A percentile compares a stretch with the other conserved stretches of the same genome.
Evolutionary conservation across 192 early-diverging fungal genomes (phyloP).

Genomic region (Jimgerdemannia lactiflua): DNA sequence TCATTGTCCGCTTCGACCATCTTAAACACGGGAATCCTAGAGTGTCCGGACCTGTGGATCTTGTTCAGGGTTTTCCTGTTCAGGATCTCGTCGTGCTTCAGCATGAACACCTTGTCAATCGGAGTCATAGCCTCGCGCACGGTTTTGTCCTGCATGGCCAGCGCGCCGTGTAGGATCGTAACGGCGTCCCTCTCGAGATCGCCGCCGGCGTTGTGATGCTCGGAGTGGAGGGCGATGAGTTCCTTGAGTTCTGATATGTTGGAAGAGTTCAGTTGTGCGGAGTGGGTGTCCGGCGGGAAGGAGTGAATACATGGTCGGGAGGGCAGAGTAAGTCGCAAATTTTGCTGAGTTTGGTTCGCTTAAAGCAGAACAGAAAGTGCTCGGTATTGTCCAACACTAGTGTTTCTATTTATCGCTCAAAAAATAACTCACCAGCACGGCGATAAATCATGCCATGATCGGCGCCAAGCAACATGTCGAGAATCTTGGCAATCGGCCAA

Average conservation of each 20-base stretch:
- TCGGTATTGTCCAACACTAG: no score
- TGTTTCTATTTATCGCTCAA: neutral
- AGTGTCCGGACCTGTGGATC: slow-evolving; percentile 59
- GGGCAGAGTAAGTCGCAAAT: no score
- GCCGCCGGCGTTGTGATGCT: slow-evolving; percentile 47
- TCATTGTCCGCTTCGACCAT: slow-evolving; percentile 15
- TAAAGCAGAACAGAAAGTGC: no score
- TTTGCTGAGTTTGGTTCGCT: no score
- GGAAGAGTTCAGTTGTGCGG: neutral
- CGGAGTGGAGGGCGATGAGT: slow-evolving; percentile 58
- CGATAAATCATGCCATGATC: slow-evolving; percentile 64
- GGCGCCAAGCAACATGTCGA: slow-evolving; percentile 80
- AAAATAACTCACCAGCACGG: neutral
- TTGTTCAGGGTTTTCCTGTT: slow-evolving; percentile 49
- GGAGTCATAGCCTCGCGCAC: slow-evolving; percentile 62
- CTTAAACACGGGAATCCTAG: slow-evolving; percentile 63
- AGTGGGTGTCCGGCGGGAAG: no score
- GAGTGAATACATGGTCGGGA: no score
- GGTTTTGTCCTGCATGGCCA: slow-evolving; percentile 64
- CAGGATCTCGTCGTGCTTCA: slow-evolving; percentile 45
- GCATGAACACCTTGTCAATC: slow-evolving; percentile 53
- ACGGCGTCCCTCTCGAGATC: slow-evolving; percentile 62
- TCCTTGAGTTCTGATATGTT: slow-evolving; percentile 51
- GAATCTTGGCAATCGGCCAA: slow-evolving; percentile 83
- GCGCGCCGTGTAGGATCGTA: slow-evolving; percentile 62